These are phyloP conservation scores for Austroboletus novae-zelandiae DNA, from an alignment of 1,284 basidiomycete genomes.

Conservation along the genomic window DNA sequence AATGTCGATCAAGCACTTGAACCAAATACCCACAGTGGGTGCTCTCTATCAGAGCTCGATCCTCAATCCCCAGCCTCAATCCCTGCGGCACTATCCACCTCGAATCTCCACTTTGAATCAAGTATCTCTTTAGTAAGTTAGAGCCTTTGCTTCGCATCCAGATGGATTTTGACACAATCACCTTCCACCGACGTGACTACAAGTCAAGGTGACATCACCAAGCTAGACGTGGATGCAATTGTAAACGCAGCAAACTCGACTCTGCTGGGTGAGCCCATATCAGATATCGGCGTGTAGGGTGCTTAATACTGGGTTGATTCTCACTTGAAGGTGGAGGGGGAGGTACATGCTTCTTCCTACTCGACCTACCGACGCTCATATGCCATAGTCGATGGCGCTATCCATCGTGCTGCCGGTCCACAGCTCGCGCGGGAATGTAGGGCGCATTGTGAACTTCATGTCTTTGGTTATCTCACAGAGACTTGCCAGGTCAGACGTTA, in stretches of 20 bases:
- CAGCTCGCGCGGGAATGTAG: slow-evolving; percentile 41
- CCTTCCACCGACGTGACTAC: background rate
- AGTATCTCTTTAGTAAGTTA: slow-evolving; percentile 61
- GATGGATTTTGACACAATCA: background rate
- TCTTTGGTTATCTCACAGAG: background rate
- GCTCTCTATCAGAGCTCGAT: slow-evolving; percentile 44
- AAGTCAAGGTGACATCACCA: slow-evolving; percentile 80
- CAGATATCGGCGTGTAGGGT: background rate
- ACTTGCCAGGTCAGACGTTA: slow-evolving; percentile 53
- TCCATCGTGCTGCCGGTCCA: slow-evolving; percentile 82
- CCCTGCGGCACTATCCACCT: slow-evolving; percentile 31
- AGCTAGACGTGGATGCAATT: slow-evolving; percentile 70
- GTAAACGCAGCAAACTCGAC: slow-evolving; percentile 87
- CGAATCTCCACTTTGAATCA: slow-evolving; percentile 43
- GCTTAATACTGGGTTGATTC: background rate
- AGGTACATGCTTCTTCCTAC: slow-evolving; percentile 38
- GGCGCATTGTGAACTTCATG: background rate
- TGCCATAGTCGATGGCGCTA: slow-evolving; percentile 75
- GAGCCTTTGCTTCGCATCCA: background rate
- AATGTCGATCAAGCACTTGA: slow-evolving; percentile 37
- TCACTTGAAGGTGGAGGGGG: slow-evolving; percentile 59
- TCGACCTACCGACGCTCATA: background rate
- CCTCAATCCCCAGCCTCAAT: slow-evolving; percentile 33
- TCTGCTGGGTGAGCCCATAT: slow-evolving; percentile 55
- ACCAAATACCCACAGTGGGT: slow-evolving; percentile 50